A percentile compares a stretch with the other conserved stretches of the same genome.
These are phyloP conservation scores for Epichloe gansuensis DNA, from an alignment of 2,329 filamentous ascomycete genomes.

Conservation along the genomic window DNA sequence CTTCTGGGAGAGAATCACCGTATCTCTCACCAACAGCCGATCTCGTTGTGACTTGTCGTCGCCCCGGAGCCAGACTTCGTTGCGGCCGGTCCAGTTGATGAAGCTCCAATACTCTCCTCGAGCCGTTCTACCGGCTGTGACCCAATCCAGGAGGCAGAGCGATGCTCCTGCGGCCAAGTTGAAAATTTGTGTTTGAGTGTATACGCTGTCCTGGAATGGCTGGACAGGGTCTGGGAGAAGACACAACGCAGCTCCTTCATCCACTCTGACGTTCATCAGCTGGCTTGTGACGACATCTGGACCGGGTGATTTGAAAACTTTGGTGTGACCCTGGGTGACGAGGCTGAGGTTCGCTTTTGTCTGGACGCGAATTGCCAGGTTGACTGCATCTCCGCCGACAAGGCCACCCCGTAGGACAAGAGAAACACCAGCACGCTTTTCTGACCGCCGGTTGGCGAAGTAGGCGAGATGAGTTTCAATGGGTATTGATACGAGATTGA, in stretches of 20 bases:
- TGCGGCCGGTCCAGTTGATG: slow-evolving; percentile 64
- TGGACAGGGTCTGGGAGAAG: slow-evolving; percentile 85
- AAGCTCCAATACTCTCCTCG: slow-evolving; percentile 86
- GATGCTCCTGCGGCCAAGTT: slow-evolving; percentile 43
- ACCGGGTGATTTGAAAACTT: slow-evolving; percentile 74
- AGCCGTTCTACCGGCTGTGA: slow-evolving; percentile 74
- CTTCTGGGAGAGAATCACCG: slow-evolving; percentile 58
- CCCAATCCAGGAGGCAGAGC: slow-evolving; percentile 85
- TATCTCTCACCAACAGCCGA: slow-evolving; percentile 72
- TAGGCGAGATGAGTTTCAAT: slow-evolving; percentile 78
- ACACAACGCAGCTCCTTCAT: slow-evolving; percentile 42
- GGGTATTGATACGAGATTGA: slow-evolving; percentile 84
- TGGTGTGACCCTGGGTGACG: slow-evolving; percentile 73
- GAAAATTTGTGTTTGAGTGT: slow-evolving; percentile 76
- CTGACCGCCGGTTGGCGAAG: slow-evolving; percentile 46
- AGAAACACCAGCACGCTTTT: slow-evolving; percentile 73
- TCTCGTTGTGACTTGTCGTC: slow-evolving; percentile 22
- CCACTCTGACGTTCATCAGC: slow-evolving; percentile 38
- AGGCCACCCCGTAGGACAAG: slow-evolving; percentile 92
- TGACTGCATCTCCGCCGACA: slow-evolving; percentile 73
- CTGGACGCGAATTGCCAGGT: slow-evolving; percentile 57
- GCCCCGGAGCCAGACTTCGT: slow-evolving; percentile 62
- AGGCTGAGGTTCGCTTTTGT: slow-evolving; percentile 53
- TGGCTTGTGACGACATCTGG: slow-evolving; percentile 46
- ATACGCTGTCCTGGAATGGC: slow-evolving; percentile 74